Conservation (phyloP, 176 grass and related monocot genomes). For the Cenchrus fungigraminus region DNA sequence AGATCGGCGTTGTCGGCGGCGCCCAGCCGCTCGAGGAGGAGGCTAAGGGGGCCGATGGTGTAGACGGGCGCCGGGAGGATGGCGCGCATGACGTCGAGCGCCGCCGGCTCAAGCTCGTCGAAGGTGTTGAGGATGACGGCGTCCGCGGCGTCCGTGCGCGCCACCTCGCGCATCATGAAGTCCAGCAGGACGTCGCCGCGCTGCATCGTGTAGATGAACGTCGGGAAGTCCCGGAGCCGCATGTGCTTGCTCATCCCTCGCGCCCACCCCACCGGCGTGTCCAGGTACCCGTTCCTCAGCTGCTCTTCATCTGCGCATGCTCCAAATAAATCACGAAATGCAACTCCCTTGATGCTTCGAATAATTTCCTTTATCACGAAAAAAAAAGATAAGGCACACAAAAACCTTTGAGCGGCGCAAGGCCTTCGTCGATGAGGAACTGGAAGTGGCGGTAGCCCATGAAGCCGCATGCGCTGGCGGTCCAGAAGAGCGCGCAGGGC, state of each 20-base stretch:
- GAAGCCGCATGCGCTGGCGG: constrained; percentile 46
- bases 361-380: not conserved
- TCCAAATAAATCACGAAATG: not conserved
- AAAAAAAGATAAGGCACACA: no score
- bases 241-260: constrained; percentile 49
- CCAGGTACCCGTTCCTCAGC: constrained; percentile 43
- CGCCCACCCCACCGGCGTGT: constrained; percentile 31
- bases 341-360: not conserved
- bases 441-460: constrained; percentile 50
- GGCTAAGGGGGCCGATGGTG: constrained; percentile 30
- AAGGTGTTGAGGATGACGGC: constrained; percentile 45
- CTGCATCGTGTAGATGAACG: constrained; percentile 31
- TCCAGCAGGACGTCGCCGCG: constrained; percentile 28
- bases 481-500: constrained; percentile 45
- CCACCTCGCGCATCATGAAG: constrained; percentile 34
- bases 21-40: not conserved
- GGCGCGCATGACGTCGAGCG: constrained; percentile 26
- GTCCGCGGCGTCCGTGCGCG: not conserved
- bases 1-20: not conserved
- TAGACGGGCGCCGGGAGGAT: constrained; percentile 20
- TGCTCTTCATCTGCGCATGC: constrained; percentile 28
- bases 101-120: constrained; percentile 29
- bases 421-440: constrained; percentile 41
- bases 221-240: constrained; percentile 44
- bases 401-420: constrained; percentile 46